Conservation (phyloP, 139 green algal genomes). For the Coelastrella sp. region DNA sequence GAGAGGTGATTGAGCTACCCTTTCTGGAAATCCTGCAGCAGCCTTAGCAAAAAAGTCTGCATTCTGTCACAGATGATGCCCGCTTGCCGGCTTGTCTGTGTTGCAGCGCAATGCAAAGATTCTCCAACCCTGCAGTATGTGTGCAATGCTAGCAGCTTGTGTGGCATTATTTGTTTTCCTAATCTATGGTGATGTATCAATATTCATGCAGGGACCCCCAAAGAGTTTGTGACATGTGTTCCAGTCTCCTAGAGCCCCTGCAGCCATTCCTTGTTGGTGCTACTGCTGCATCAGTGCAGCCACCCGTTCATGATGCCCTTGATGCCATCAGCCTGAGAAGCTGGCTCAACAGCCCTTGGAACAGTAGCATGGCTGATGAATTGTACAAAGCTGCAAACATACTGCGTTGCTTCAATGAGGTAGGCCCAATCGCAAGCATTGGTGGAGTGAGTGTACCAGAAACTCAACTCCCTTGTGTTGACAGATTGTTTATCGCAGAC, state of each 20-base stretch:
- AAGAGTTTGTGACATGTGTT: slow-evolving; percentile 77
- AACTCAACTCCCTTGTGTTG: no score
- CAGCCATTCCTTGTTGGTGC: slow-evolving; percentile 77
- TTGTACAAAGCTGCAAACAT: slow-evolving; percentile 82
- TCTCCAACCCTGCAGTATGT: no score
- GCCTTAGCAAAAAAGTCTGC: no score
- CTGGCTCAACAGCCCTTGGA: slow-evolving; percentile 79
- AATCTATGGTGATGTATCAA: no score
- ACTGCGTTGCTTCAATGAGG: slow-evolving; percentile 56
- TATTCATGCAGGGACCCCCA: slow-evolving; percentile 62
- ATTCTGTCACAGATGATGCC: no score
- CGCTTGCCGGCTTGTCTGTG: no score
- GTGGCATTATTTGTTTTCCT: no score
- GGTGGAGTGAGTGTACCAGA: no score
- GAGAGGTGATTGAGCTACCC: slow-evolving; percentile 48
- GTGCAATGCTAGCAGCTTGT: no score
- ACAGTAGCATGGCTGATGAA: slow-evolving; percentile 65
- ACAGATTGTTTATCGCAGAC: no score
- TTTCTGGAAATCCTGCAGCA: no score
- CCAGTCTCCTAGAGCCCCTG: slow-evolving; percentile 70
- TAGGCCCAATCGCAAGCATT: not conserved
- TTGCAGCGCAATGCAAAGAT: no score
- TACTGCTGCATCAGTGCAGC: slow-evolving; percentile 60
- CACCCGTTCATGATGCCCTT: slow-evolving; percentile 78
- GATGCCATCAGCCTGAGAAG: slow-evolving; percentile 73